Base-by-base conservation (phyloP, 495 filamentous ascomycete genomes). In the Neohortaea acidophila region DNA sequence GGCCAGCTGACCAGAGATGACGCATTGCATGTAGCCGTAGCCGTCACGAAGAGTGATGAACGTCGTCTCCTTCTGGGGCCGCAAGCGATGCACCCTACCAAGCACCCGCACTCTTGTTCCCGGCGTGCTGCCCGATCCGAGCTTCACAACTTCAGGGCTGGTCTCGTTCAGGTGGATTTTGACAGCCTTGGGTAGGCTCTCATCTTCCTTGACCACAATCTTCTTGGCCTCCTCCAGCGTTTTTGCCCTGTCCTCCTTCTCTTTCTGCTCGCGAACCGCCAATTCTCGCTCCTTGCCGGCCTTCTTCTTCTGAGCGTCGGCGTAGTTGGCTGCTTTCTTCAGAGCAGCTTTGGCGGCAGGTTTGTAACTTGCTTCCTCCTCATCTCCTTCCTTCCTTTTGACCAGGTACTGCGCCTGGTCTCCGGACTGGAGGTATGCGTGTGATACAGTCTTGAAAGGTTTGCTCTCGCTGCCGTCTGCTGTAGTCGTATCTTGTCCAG, bases 21-120 rank as follows among this genome's bases (percentile, higher is more conserved):
- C 69, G 47, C 84, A 91, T 67, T 94, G 87, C 43, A 99, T 63
- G 49, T 77, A 75, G 17, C 87, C 87, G 49, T 87, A 87, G 26
- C 89, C 89, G 51, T 94, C 89, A 51, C 75, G 64, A 24, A 97
- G 64, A 9, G 77, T 87, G 47, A 96, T 62, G 60, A 97, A 97
- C 29, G 84, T 74, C 29, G 82, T 70, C 45, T 81, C 77, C 65
- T 91, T 93, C 61, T 96, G 89, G 33, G 66, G 64, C 33, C 85
- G 73, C 49, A 89, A 60, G 27, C 84, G 72, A 61, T 94, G 84
- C 23, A 96, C 80, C 43, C 89, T 70, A 23, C 89, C 89, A 35
- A 75, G 72, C 29, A 96, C 80, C 49, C 76, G 75, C 21, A 94
- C 83, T 25, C 84, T 67, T 11, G 79, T 79, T 25, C 84, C 82